These are phyloP conservation scores for Aspergillus biplanus DNA, from an alignment of 495 filamentous ascomycete genomes.

Conservation along the genomic window DNA sequence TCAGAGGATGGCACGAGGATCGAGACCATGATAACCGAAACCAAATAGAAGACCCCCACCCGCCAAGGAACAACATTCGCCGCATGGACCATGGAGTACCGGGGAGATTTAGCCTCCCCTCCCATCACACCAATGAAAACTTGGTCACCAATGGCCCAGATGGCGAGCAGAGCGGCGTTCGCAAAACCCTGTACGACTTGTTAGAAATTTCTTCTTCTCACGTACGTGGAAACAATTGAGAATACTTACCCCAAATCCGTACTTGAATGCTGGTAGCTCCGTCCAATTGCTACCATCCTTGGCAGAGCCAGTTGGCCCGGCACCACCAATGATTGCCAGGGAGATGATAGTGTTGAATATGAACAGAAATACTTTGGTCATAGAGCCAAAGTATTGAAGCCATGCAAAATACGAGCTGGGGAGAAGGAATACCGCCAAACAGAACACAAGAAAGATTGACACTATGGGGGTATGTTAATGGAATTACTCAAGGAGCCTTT, in stretches of 20 bases:
- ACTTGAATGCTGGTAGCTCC: slow-evolving; percentile 29
- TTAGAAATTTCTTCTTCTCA: not conserved
- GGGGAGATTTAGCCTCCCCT: slow-evolving; percentile 33
- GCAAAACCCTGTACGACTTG: slow-evolving; percentile 28
- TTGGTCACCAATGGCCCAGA: slow-evolving; percentile 34
- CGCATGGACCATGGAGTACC: slow-evolving; percentile 34
- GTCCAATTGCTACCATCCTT: slow-evolving; percentile 33
- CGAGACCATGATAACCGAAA: slow-evolving; percentile 12
- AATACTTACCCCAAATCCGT: slow-evolving; percentile 29
- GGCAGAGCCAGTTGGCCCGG: slow-evolving; percentile 30
- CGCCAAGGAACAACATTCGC: slow-evolving; percentile 33
- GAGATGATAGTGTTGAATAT: slow-evolving; percentile 17
- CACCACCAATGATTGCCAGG: slow-evolving; percentile 19
- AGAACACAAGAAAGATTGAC: slow-evolving; percentile 17
- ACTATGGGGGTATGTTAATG: slow-evolving; percentile 2
- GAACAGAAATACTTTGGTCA: slow-evolving; percentile 18
- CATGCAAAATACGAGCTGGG: slow-evolving; percentile 18
- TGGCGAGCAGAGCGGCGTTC: slow-evolving; percentile 31
- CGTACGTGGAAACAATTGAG: not conserved
- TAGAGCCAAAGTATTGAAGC: slow-evolving; percentile 16
- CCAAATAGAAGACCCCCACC: slow-evolving; percentile 22
- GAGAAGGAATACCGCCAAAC: slow-evolving; percentile 16
- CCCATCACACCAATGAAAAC: slow-evolving; percentile 32
- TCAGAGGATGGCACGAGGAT: slow-evolving; percentile 16
- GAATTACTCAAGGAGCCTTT: too few relatives aligned